Percentiles rank a stretch among this genome's conserved stretches.
Conservation (phyloP, 176 grass and related monocot species). For the Juncus effusus region DNA sequence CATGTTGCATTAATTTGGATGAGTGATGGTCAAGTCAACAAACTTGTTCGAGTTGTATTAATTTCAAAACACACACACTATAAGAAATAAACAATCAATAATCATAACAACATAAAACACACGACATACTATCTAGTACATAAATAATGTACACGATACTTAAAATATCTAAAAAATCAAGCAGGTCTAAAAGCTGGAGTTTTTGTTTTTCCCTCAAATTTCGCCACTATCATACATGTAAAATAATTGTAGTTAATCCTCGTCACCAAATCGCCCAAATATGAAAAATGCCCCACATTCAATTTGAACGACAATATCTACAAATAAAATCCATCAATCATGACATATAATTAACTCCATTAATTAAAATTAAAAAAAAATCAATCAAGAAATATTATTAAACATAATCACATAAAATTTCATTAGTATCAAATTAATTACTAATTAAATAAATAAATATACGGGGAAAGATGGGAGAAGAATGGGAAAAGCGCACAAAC, state of each 20-base stretch:
- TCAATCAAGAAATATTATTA: background rate
- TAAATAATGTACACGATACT: no score
- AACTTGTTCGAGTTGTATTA: no score
- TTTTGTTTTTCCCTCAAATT: slow-evolving; percentile 32
- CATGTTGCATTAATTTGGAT: no score
- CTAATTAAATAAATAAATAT: slow-evolving; percentile 18
- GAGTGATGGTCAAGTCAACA: no score
- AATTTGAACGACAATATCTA: slow-evolving; percentile 98
- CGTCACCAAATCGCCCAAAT: slow-evolving; percentile 85
- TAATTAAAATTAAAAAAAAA: background rate
- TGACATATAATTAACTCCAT: background rate
- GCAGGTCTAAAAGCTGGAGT: slow-evolving; percentile 12
- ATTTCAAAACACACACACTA: no score
- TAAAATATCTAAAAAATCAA: background rate
- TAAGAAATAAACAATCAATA: no score
- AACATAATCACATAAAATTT: background rate
- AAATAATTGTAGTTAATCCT: slow-evolving; percentile 93
- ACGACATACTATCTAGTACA: no score
- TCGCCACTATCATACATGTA: slow-evolving; percentile 73
- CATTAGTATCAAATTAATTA: background rate
- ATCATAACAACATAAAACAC: no score
- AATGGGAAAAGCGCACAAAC: slow-evolving; percentile 65
- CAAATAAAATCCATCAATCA: background rate
- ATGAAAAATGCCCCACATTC: slow-evolving; percentile 88
- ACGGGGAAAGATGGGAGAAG: slow-evolving; percentile 80